phyloP scores from a whole-genome alignment of 176 grass and related monocot genomes.

The Hordeum vulgare region MorexV3_pseudomolecules_assembly NC_058521.1:590942152-590942651 shows the following conservation, averaged over 20 bases:
- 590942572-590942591: too few relatives aligned
- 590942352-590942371: neutral
- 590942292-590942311: neutral
- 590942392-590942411: neutral
- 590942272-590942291: neutral
- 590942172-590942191: neutral
- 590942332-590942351: neutral
- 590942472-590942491: too few relatives aligned
- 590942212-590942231: neutral
- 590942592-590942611: too few relatives aligned
- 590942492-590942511: too few relatives aligned
- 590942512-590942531: too few relatives aligned
- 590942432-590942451: too few relatives aligned
- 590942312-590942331: neutral
- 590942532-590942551: too few relatives aligned
- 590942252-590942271: neutral
- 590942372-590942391: constrained; percentile 31
- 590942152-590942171: neutral
- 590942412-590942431: too few relatives aligned
- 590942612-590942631: too few relatives aligned
- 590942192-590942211: neutral
- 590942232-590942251: neutral
- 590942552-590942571: too few relatives aligned
- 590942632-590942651: too few relatives aligned
- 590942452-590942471: too few relatives aligned